phyloP scores from a whole-genome alignment of 345 rosid species.

The Eucalyptus marginata region DNA sequence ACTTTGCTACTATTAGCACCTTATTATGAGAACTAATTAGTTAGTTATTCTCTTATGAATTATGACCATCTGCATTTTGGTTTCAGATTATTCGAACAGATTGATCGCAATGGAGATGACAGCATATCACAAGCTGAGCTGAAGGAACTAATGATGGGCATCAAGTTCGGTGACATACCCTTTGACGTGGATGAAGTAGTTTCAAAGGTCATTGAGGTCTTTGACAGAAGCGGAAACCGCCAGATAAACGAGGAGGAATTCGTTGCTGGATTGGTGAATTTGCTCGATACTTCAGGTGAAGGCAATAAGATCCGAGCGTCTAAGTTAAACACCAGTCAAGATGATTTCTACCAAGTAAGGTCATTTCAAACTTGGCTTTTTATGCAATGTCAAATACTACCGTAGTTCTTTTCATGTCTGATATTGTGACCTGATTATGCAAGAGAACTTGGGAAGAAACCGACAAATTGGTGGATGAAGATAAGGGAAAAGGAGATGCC shows the following conservation, averaged over 20 bases:
- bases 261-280: background rate
- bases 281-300: background rate
- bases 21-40: background rate
- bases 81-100: slow-evolving; percentile 9
- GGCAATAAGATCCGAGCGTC: background rate
- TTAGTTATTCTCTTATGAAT: background rate
- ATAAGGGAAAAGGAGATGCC: background rate
- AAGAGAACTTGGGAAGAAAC: slow-evolving; percentile 14
- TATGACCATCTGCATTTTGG: background rate
- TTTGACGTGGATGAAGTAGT: slow-evolving; percentile 13
- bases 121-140: slow-evolving; percentile 6
- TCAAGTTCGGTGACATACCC: slow-evolving; percentile 5
- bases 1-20: background rate
- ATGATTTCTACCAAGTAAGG: slow-evolving; percentile 1
- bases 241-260: slow-evolving; percentile 16
- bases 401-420: background rate
- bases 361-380: background rate
- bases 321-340: background rate
- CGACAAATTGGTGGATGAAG: slow-evolving; percentile 8
- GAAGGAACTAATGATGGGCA: slow-evolving; percentile 1
- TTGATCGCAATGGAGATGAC: slow-evolving; percentile 4
- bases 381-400: background rate
- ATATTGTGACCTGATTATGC: background rate
- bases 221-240: slow-evolving; percentile 6
- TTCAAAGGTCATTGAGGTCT: slow-evolving; percentile 2